Base-by-base conservation (phyloP, 2,329 filamentous ascomycete species). In the Penicillium vulpinum region DNA sequence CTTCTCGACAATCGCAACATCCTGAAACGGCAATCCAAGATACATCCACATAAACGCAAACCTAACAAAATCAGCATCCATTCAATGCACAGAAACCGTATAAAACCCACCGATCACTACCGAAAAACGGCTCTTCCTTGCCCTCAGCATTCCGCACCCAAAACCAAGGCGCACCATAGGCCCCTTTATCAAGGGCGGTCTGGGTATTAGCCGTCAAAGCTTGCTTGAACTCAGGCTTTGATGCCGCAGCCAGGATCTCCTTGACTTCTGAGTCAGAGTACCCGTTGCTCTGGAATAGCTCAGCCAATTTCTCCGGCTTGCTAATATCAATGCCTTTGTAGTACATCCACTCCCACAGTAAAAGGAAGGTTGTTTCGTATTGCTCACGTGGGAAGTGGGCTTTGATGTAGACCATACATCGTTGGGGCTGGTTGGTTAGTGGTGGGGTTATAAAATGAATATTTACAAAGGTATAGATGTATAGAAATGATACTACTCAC, bases 81-180 rank as follows among this genome's bases (percentile, higher is more conserved):
- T 35, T 16, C 11, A 21, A 15, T 26, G 8, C 13, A 18, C 3
- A 40, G 10, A 38, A 3, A 21, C 1, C 8, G 13, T 8, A 41
- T 11, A 39, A 16, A 35, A 62, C 86, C 82, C 48, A 66, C 71
- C 87, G 86, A 74, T 92, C 89, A 73, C 88, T 91, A 3, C 89
- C 89, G 73, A 92, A 92, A 70, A 92, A 91, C 0, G 87, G 84
- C 75, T 89, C 86, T 47, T 80, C 80, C 54, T 80, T 72, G 0
- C 87, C 87, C 59, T 81, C 71, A 2, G 59, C 56, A 56, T 68
- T 69, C 26, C 78, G 80, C 3, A 86, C 89, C 82, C 85, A 87
- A 58, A 90, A 79, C 89, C 90, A 93, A 1, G 90, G 90, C 48
- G 85, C 85, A 0, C 90, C 90, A 72, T 90, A 93, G 0, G 89